Conservation (phyloP, 331 rosid genomes). For the Acacia concinna region DNA sequence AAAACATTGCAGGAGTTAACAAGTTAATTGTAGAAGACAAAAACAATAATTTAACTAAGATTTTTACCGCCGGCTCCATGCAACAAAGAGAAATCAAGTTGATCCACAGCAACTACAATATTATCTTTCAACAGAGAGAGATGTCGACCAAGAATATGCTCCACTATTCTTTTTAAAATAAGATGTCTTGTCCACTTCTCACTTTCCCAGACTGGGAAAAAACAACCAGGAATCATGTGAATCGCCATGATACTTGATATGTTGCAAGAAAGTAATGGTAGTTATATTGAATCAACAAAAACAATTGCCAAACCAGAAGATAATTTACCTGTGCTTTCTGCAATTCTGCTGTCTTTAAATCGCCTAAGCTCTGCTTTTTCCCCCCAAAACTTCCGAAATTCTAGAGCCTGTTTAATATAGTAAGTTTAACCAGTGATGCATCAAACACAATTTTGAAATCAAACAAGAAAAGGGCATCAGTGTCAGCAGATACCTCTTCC, state of each 20-base stretch:
- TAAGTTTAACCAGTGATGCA: conserved; percentile 24
- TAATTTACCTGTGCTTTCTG: conserved; percentile 84
- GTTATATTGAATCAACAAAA: conserved; percentile 25
- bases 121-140: conserved; percentile 69
- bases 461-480: not conserved
- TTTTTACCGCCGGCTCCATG: conserved; percentile 68
- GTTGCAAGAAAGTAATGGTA: not conserved
- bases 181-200: conserved; percentile 84
- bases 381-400: conserved; percentile 89
- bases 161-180: conserved; percentile 63
- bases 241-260: conserved; percentile 32
- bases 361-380: conserved; percentile 90
- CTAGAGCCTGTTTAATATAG: conserved; percentile 56
- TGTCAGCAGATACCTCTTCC: conserved; percentile 61
- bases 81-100: conserved; percentile 91
- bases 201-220: conserved; percentile 70
- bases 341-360: conserved; percentile 92
- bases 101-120: conserved; percentile 67
- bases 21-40: not conserved
- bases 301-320: conserved; percentile 18
- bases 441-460: conserved; percentile 21
- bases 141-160: conserved; percentile 74
- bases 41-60: conserved; percentile 7
- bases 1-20: conserved; percentile 15
- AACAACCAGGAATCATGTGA: conserved; percentile 29